A percentile compares a stretch with the other conserved stretches of the same genome.
These are phyloP conservation scores for Trichoderma koningiopsis DNA, from an alignment of 2,329 filamentous ascomycete species.

Conservation along the genomic window DNA sequence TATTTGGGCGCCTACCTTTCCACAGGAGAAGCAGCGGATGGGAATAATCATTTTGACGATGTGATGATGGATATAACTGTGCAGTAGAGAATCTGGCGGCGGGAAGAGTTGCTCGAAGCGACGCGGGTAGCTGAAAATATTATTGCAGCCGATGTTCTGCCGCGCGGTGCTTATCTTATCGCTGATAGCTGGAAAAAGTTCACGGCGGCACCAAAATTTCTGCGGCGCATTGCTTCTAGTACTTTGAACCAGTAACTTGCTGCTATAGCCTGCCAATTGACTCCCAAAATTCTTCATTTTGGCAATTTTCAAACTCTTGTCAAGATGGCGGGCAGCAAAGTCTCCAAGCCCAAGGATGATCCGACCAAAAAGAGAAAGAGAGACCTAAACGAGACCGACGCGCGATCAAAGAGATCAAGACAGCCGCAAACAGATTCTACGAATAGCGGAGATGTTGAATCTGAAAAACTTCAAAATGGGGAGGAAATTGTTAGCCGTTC, in stretches of 20 bases:
- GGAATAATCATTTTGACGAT: slow-evolving; percentile 87
- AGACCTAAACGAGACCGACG: slow-evolving; percentile 46
- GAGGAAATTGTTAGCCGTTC: slow-evolving; percentile 35
- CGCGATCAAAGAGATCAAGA: slow-evolving; percentile 44
- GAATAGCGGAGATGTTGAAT: not conserved
- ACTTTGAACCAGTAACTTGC: slow-evolving; percentile 23
- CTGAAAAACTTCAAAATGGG: slow-evolving; percentile 19
- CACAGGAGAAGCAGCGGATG: slow-evolving; percentile 97
- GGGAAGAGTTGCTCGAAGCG: slow-evolving; percentile 14
- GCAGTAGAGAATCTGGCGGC: slow-evolving; percentile 29
- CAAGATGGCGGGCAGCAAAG: slow-evolving; percentile 43
- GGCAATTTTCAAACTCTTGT: not conserved
- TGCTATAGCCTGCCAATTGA: slow-evolving; percentile 25
- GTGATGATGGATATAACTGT: slow-evolving; percentile 4
- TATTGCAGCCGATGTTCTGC: slow-evolving; percentile 37
- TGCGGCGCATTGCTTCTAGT: slow-evolving; percentile 27
- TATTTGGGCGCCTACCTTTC: slow-evolving; percentile 70
- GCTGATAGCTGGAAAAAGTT: slow-evolving; percentile 40
- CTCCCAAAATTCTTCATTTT: not conserved
- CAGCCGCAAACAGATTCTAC: slow-evolving; percentile 11
- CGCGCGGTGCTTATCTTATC: slow-evolving; percentile 46
- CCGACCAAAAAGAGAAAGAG: slow-evolving; percentile 52
- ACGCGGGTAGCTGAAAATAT: slow-evolving; percentile 31
- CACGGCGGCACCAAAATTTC: slow-evolving; percentile 46
- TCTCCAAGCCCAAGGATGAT: slow-evolving; percentile 39